These are phyloP conservation scores for Phytomonas sp. DNA, from an alignment of 208 protist genomes.

Conservation along the genomic window DNA sequence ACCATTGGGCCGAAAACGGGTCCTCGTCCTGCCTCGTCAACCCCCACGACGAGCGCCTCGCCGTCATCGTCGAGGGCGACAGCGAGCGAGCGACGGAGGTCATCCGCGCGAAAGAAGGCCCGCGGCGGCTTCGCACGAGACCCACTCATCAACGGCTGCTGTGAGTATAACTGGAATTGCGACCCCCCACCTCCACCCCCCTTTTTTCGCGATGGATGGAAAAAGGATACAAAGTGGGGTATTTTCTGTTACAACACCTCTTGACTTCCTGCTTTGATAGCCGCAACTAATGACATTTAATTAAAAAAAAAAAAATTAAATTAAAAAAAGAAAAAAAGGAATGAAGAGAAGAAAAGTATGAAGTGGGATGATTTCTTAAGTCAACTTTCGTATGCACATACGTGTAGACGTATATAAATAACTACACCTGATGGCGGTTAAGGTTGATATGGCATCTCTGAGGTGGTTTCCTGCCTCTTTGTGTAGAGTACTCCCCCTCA, in stretches of 20 bases:
- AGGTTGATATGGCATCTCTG: neutral
- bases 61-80: constrained; percentile 19
- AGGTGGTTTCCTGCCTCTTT: neutral
- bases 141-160: neutral
- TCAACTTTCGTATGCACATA: neutral
- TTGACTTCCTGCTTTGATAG: neutral
- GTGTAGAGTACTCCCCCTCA: neutral
- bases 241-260: neutral
- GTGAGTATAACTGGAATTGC: no score
- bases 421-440: neutral
- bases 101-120: neutral
- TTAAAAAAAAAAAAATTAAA: neutral
- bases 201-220: neutral
- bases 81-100: constrained; percentile 1
- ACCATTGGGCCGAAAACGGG: constrained; percentile 93
- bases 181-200: no score
- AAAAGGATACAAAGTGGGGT: neutral
- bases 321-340: neutral
- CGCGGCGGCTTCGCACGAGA: neutral
- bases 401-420: neutral
- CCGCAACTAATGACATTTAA: neutral
- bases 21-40: constrained; percentile 94
- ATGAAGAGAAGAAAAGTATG: neutral
- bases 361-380: neutral
- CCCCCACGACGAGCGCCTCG: constrained; percentile 81